Percentiles rank a stretch among this genome's conserved stretches.
Conservation (phyloP, 2,329 filamentous ascomycete genomes). For the Microthyrium microscopicum region DNA sequence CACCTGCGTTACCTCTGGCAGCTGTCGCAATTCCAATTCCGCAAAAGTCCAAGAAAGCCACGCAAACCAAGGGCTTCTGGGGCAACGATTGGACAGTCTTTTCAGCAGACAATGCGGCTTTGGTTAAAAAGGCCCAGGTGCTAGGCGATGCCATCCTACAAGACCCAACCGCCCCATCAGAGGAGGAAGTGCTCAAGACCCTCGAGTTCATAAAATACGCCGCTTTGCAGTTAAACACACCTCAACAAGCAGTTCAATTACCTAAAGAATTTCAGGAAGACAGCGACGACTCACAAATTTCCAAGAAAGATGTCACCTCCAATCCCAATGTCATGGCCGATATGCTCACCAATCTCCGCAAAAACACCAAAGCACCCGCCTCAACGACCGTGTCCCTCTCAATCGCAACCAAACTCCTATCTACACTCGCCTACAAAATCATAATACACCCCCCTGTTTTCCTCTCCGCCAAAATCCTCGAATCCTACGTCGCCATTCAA, state of each 20-base stretch:
- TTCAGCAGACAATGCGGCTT: constrained; percentile 7
- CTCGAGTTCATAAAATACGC: constrained; percentile 7
- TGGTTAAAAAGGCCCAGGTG: constrained; percentile 7
- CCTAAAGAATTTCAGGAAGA: constrained; percentile 20
- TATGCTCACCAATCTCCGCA: constrained; percentile 32
- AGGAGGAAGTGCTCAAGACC: constrained; percentile 4
- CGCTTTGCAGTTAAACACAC: constrained; percentile 4
- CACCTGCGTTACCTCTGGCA: neutral
- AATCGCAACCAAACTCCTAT: constrained; percentile 28
- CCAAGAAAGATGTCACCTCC: neutral
- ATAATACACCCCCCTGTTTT: constrained; percentile 61
- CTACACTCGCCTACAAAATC: constrained; percentile 47
- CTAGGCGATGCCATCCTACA: constrained; percentile 4
- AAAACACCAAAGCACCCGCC: neutral
- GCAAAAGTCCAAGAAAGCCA: constrained; percentile 1
- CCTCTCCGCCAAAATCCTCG: constrained; percentile 57
- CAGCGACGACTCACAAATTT: neutral
- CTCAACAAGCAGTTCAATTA: neutral
- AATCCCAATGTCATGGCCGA: constrained; percentile 13
- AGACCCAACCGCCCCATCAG: constrained; percentile 4
- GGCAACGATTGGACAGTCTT: constrained; percentile 8
- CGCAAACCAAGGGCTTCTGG: constrained; percentile 6
- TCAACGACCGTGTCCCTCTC: constrained; percentile 6
- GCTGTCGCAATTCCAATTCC: neutral
- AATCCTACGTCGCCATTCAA: constrained; percentile 62